Evolutionary conservation across 352 stramenopile genomes (phyloP).

Genomic region (Peronospora farinosa): DNA sequence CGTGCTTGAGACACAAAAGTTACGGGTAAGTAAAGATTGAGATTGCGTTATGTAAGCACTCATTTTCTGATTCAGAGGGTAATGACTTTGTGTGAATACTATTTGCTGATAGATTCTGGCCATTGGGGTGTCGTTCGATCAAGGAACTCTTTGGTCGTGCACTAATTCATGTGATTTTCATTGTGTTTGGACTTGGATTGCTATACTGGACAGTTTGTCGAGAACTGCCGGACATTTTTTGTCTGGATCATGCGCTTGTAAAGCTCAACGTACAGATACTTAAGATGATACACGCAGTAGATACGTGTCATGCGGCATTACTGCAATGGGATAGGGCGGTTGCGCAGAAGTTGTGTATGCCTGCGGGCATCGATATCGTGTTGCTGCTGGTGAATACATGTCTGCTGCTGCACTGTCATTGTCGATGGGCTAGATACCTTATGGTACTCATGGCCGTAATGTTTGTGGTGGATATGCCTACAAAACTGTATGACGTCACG

Average conservation of each 20-base stretch:
- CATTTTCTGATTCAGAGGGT: neutral
- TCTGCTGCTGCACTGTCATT: conserved; percentile 53
- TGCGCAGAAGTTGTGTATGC: conserved; percentile 52
- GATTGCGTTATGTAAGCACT: neutral
- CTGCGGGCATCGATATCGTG: conserved; percentile 39
- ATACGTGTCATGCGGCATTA: conserved; percentile 40
- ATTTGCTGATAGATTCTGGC: conserved; percentile 51
- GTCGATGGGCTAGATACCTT: conserved; percentile 43
- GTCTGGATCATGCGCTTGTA: conserved; percentile 29
- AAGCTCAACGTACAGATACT: conserved; percentile 37
- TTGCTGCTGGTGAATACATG: conserved; percentile 37
- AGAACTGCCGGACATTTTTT: conserved; percentile 45
- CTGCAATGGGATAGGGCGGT: conserved; percentile 40
- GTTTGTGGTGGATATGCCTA: conserved; percentile 44
- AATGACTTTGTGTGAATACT: neutral
- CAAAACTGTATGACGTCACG: conserved; percentile 41
- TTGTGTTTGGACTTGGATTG: conserved; percentile 38
- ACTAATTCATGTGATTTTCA: conserved; percentile 41
- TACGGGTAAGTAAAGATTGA: conserved; percentile 32
- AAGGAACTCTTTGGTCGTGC: conserved; percentile 39
- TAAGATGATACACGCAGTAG: conserved; percentile 29
- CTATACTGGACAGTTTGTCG: conserved; percentile 60
- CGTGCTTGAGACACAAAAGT: conserved; percentile 47
- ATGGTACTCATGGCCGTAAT: conserved; percentile 39
- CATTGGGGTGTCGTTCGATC: conserved; percentile 53